Evolutionary conservation across 495 filamentous ascomycete species (phyloP).

Genomic region (Penicillium longicatenatum): DNA sequence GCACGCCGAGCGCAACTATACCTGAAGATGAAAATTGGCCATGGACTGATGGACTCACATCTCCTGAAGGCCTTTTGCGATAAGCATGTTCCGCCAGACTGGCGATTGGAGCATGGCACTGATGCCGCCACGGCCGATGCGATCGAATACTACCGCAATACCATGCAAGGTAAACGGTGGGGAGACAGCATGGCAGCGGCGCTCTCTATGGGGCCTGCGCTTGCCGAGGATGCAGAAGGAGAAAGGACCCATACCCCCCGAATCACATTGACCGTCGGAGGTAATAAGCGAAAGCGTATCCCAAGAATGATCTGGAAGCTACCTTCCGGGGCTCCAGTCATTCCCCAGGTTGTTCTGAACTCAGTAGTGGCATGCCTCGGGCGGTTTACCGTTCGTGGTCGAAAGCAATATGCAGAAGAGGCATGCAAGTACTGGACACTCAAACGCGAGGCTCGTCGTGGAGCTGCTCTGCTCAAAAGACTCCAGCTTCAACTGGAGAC

Average conservation of each 20-base stretch:
- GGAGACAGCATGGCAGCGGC: conserved; percentile 87
- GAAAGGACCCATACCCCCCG: conserved; percentile 43
- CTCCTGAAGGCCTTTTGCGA: conserved; percentile 94
- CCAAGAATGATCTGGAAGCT: conserved; percentile 85
- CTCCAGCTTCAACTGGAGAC: conserved; percentile 85
- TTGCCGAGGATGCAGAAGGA: conserved; percentile 44
- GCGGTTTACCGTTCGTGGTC: conserved; percentile 78
- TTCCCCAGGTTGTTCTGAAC: conserved; percentile 81
- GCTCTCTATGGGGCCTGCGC: conserved; percentile 70
- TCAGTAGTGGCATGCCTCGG: conserved; percentile 76
- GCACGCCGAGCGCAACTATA: conserved; percentile 85
- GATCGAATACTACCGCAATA: conserved; percentile 80
- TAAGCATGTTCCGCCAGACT: conserved; percentile 90
- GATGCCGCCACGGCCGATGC: conserved; percentile 65
- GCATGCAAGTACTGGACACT: conserved; percentile 97
- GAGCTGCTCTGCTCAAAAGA: conserved; percentile 87
- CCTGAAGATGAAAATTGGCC: conserved; percentile 93
- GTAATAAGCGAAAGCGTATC: conserved; percentile 73
- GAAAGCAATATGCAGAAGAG: conserved; percentile 88
- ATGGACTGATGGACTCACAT: conserved; percentile 86
- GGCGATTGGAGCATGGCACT: conserved; percentile 81
- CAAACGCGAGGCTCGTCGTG: conserved; percentile 89
- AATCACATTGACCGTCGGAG: conserved; percentile 63
- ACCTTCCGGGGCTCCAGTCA: conserved; percentile 91
- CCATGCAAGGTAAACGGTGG: conserved; percentile 86